Evolutionary conservation across 306 rosid species (phyloP), one percentile per base, ranked within the genome.

Genomic region (Ammopiptanthus mongolicus): DNA sequence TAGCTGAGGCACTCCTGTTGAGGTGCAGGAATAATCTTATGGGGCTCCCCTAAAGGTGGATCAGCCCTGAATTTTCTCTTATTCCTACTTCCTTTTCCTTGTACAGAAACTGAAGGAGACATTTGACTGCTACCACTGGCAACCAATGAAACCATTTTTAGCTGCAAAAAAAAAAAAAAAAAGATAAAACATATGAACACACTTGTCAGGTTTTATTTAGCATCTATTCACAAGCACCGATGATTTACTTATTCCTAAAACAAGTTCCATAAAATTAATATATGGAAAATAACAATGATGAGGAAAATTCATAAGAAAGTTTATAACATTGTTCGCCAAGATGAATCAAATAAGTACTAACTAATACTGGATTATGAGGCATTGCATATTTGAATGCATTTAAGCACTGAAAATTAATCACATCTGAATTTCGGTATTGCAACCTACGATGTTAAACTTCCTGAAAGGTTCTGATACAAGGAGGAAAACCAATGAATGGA

Each of bases 31-130:
- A 78, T 28, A 37, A 71, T 81, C 85, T 92, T 87, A 82, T 46
- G 84, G 3, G 72, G 77, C 51, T 88, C 96, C 66, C 86, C 87
- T 69, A 82, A 55, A 71, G 90, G 93, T 0, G 88, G 91, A 81
- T 92, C 97, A 39, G 92, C 89, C 79, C 96, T 86, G 83, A 87
- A 92, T 80, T 92, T 92, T 87, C 97, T 88, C 86, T 92, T 92
- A 74, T 90, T 92, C 82, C 93, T 85, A 75, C 97, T 89, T 19
- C 90, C 90, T 79, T 89, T 92, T 71, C 88, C 93, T 86, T 88
- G 93, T 48, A 86, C 65, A 42, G 89, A 77, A 50, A 88, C 73
- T 19, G 89, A 80, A 44, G 93, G 84, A 81, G 93, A 79, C 59
- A 82, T 80, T 25, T 84, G 85, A 56, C 77, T 61, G 79, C 73